Conservation (phyloP, 371 early-diverging fungal genomes). For the Syncephalastrum racemosum region DNA sequence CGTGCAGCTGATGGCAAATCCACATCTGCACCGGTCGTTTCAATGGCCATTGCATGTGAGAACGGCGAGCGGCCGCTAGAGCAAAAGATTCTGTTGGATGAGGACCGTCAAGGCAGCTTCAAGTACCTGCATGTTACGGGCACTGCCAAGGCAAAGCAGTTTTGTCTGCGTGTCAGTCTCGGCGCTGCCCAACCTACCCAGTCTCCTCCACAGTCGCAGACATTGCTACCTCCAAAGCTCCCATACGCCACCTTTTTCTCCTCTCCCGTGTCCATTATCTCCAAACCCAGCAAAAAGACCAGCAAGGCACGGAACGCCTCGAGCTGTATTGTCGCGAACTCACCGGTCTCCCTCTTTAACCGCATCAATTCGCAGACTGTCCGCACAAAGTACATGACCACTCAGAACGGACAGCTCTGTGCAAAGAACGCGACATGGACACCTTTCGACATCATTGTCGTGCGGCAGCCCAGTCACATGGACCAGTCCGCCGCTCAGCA, state of each 20-base stretch:
- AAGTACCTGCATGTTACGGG: constrained; percentile 75
- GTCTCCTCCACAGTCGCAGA: constrained; percentile 6
- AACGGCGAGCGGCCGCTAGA: constrained; percentile 48
- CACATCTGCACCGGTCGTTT: constrained; percentile 35
- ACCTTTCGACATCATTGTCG: constrained; percentile 68
- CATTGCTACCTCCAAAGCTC: neutral
- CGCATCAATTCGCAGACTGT: constrained; percentile 87
- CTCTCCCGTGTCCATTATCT: constrained; percentile 74
- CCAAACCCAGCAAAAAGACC: constrained; percentile 86
- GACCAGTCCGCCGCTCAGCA: constrained; percentile 16
- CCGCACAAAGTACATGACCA: constrained; percentile 77
- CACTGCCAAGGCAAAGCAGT: constrained; percentile 76
- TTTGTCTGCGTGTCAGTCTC: constrained; percentile 64
- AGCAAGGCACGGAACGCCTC: constrained; percentile 76
- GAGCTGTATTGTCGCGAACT: constrained; percentile 70
- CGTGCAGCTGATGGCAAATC: constrained; percentile 36
- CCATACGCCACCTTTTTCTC: constrained; percentile 66
- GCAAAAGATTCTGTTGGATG: constrained; percentile 56
- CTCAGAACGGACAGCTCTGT: constrained; percentile 57
- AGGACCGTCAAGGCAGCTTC: constrained; percentile 56
- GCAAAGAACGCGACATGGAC: constrained; percentile 79
- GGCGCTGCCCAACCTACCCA: constrained; percentile 4
- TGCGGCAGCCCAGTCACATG: constrained; percentile 43
- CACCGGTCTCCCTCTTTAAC: constrained; percentile 71
- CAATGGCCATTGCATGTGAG: constrained; percentile 66